Evolutionary conservation across 257 asterid genomes (phyloP).

Genomic region (Solanum tarapatanum): DNA sequence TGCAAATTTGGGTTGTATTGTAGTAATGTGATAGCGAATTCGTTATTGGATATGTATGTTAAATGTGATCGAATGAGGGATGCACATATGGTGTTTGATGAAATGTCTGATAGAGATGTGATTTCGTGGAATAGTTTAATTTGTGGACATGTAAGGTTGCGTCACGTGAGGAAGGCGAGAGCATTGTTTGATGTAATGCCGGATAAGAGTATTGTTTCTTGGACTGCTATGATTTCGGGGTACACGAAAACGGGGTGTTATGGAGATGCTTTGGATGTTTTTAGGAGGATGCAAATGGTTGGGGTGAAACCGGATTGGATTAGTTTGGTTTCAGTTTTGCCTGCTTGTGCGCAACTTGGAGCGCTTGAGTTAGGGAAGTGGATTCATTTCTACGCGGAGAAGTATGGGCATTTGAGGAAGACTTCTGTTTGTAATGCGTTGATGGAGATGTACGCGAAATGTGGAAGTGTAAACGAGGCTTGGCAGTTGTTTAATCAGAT

Average conservation of each 20-base stretch:
- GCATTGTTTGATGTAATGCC: slow-evolving; percentile 51
- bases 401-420: slow-evolving; percentile 35
- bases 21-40: slow-evolving; percentile 23
- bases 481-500: slow-evolving; percentile 45
- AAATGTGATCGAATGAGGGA: slow-evolving; percentile 36
- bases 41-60: slow-evolving; percentile 58
- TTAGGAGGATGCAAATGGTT: slow-evolving; percentile 51
- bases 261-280: slow-evolving; percentile 53
- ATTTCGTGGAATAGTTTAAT: slow-evolving; percentile 68
- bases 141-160: slow-evolving; percentile 48
- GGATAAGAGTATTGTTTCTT: slow-evolving; percentile 42
- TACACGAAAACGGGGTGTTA: slow-evolving; percentile 41
- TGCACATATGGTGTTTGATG: slow-evolving; percentile 50
- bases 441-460: slow-evolving; percentile 76
- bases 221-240: slow-evolving; percentile 77
- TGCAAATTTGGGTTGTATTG: slow-evolving; percentile 31
- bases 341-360: slow-evolving; percentile 66
- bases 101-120: slow-evolving; percentile 61
- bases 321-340: slow-evolving; percentile 55
- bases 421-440: slow-evolving; percentile 51
- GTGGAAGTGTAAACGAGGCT: slow-evolving; percentile 52
- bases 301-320: slow-evolving; percentile 78
- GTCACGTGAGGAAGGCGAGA: slow-evolving; percentile 44
- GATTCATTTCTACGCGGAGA: slow-evolving; percentile 58
- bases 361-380: slow-evolving; percentile 69